Base-by-base conservation (phyloP, 495 filamentous ascomycete species). In the Penicillium antarcticum region DNA sequence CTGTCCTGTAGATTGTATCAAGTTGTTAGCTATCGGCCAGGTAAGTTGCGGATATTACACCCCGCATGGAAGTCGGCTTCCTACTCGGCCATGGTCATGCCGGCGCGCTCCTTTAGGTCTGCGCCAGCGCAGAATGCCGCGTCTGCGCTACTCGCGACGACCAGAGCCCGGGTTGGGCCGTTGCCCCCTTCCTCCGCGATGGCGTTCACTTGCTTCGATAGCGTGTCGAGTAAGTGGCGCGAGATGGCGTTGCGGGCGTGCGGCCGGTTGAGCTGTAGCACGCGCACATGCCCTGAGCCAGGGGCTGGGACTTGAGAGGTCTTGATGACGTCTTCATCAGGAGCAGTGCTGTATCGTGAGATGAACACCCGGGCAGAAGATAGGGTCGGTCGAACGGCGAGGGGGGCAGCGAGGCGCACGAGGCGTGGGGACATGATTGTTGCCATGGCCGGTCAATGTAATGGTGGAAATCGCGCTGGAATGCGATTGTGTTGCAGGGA, bases 61-160 rank as follows among this genome's bases (percentile, higher is more conserved):
- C 45, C 45, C 24, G 24, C 35, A 23, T 12, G 8, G 13, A 14
- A 19, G 46, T 17, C 19, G 9, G 23, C 38, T 18, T 64, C 69
- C 34, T 58, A 83, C 84, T 96, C 85, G 45, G 87, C 82, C 46
- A 68, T 74, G 3, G 79, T 87, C 67, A 97, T 90, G 0, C 72
- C 77, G 29, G 78, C 79, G 17, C 92, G 77, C 74, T 97, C 94
- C 63, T 96, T 97, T 50, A 98, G 67, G 57, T 98, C 92, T 1
- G 94, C 94, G 26, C 94, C 94, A 0, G 95, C 91, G 70, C 92
- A 97, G 70, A 98, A 98, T 45, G 82, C 83, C 2, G 79, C 74
- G 36, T 96, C 89, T 14, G 86, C 74, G 6, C 87, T 88, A 55
- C 86, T 91, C 11, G 85, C 86, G 2, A 97, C 52, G 16, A 97